Conservation (phyloP, 139 green algal genomes). For the Diplosphaera chodatii region DNA sequence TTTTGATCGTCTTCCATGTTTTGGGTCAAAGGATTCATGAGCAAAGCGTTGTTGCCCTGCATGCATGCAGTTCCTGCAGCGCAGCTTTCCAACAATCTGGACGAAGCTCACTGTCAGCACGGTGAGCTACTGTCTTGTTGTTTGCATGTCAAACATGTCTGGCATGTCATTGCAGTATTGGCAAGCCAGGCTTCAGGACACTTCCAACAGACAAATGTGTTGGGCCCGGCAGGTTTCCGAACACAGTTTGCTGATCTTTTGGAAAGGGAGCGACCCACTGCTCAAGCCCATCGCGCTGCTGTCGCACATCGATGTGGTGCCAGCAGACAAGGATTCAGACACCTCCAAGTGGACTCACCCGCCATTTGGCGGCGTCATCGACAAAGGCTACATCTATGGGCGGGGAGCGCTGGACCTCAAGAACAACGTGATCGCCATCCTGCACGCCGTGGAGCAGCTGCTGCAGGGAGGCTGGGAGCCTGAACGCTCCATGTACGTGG, state of each 20-base stretch:
- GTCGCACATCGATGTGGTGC: conserved; percentile 73
- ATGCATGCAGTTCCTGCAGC: neutral
- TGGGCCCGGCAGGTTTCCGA: conserved; percentile 25
- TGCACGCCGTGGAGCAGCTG: conserved; percentile 59
- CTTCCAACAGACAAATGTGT: too few species aligned
- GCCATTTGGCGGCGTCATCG: conserved; percentile 52
- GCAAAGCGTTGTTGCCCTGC: too few species aligned
- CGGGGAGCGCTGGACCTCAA: conserved; percentile 67
- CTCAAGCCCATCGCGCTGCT: conserved; percentile 52
- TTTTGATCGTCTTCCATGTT: too few species aligned
- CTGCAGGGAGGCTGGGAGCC: conserved; percentile 38
- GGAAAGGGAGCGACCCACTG: conserved; percentile 38
- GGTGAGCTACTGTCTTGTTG: neutral
- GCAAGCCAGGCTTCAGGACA: too few species aligned
- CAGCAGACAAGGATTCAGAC: conserved; percentile 11
- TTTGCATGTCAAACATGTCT: too few species aligned
- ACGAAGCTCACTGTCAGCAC: neutral
- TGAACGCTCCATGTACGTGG: conserved; percentile 52
- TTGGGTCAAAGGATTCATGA: too few species aligned
- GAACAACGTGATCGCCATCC: conserved; percentile 34
- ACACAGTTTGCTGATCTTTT: conserved; percentile 51
- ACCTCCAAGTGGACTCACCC: conserved; percentile 43
- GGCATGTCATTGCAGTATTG: too few species aligned
- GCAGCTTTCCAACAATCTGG: neutral
- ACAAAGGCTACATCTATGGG: conserved; percentile 63